Percentiles rank a stretch among this genome's conserved stretches.
These are phyloP conservation scores for Tranzscheliella williamsii DNA, from an alignment of 1,284 basidiomycete genomes.

Conservation along the genomic window DNA sequence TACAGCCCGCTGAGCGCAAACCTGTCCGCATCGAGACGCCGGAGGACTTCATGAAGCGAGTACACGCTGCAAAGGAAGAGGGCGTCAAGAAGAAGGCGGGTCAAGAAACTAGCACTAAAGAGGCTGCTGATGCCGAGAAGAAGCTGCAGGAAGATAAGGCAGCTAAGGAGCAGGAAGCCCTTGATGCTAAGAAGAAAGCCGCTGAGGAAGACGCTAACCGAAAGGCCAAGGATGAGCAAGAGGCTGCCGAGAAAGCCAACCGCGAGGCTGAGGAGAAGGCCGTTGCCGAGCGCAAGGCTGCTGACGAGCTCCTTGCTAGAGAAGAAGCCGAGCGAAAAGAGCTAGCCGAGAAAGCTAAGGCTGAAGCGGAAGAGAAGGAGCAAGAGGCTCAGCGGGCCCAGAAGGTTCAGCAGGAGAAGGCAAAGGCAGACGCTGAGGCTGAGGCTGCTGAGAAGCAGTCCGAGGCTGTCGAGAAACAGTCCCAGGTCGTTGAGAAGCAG, in stretches of 20 bases:
- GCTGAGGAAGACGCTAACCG: slow-evolving; percentile 30
- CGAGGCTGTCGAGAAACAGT: slow-evolving; percentile 7
- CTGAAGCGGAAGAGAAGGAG: slow-evolving; percentile 1
- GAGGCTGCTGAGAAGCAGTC: slow-evolving; percentile 14
- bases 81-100: slow-evolving; percentile 47
- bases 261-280: slow-evolving; percentile 33
- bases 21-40: slow-evolving; percentile 51
- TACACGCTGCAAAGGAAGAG: slow-evolving; percentile 43
- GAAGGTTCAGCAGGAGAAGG: slow-evolving; percentile 27
- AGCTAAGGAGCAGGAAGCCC: slow-evolving; percentile 25
- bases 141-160: slow-evolving; percentile 18
- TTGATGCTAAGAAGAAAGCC: slow-evolving; percentile 34
- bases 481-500: slow-evolving; percentile 10
- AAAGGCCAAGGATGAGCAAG: slow-evolving; percentile 12
- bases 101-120: slow-evolving; percentile 25
- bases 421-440: slow-evolving; percentile 5
- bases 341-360: slow-evolving; percentile 19
- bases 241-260: slow-evolving; percentile 17
- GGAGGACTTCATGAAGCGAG: slow-evolving; percentile 49
- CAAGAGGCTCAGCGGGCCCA: slow-evolving; percentile 20
- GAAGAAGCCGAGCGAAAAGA: slow-evolving; percentile 34
- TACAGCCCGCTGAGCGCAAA: slow-evolving; percentile 39
- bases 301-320: slow-evolving; percentile 23
- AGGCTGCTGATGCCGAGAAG: slow-evolving; percentile 12
- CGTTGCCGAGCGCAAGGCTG: slow-evolving; percentile 30